Percentiles rank a stretch among this genome's conserved stretches.
Evolutionary conservation across 2,329 filamentous ascomycete genomes (phyloP).

Genomic region (Colletotrichum lini): DNA sequence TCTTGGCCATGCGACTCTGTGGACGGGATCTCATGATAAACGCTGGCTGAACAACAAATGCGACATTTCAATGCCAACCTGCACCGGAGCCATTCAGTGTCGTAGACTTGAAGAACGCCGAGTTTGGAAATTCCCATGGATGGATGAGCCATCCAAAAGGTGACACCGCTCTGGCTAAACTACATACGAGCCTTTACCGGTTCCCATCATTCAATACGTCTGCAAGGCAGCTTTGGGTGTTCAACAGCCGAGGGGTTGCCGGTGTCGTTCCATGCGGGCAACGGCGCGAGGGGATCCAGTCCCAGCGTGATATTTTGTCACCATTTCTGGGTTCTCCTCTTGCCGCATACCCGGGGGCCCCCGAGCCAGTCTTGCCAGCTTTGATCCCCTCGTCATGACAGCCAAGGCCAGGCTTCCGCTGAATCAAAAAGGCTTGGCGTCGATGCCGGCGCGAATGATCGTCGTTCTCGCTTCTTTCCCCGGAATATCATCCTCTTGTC

Average conservation of each 20-base stretch:
- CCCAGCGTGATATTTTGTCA: neutral
- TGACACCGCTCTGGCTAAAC: neutral
- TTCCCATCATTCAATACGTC: neutral
- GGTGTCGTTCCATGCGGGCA: too few species aligned
- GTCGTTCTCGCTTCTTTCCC: neutral
- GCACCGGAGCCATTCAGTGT: neutral
- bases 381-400: neutral
- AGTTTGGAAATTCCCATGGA: neutral
- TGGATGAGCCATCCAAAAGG: neutral
- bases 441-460: neutral
- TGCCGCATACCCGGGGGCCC: neutral
- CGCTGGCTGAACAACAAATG: neutral
- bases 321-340: neutral
- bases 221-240: neutral
- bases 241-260: neutral
- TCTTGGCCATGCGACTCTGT: conserved; percentile 22
- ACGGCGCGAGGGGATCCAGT: conserved; percentile 21
- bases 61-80: neutral
- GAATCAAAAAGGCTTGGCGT: neutral
- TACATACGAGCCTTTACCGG: conserved; percentile 7
- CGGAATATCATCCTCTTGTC: conserved; percentile 1
- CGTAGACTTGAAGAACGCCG: too few species aligned
- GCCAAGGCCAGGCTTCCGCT: neutral
- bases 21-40: neutral
- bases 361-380: neutral